Evolutionary conservation across 495 filamentous ascomycete genomes (phyloP), one percentile per base, ranked within the genome.

Genomic region (Bombardia bombarda): DNA sequence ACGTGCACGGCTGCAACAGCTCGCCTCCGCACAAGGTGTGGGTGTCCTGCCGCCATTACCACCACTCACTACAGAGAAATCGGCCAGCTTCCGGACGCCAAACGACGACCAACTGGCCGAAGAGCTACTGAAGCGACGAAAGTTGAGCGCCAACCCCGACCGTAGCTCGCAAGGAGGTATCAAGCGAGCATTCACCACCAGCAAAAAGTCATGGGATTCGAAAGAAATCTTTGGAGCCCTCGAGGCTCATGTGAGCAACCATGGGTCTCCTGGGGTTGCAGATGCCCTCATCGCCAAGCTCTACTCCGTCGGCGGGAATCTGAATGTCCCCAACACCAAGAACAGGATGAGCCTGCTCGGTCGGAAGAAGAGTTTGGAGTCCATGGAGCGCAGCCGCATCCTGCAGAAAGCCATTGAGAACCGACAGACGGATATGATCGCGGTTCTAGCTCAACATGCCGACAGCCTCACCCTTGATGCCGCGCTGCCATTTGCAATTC

Each of bases 141-240:
- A 67, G 6, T 38, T 46, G 17, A 49, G 41, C 28, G 59, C 58
- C 9, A 49, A 44, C 13, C 53, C 55, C 20, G 49, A 61, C 19
- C 56, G 56, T 8, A 38, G 32, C 6, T 56, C 56, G 9, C 65
- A 67, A 40, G 60, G 57, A 16, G 44, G 56, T 10, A 49, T 73
- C 19, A 65, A 61, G 24, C 61, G 67, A 8, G 68, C 64, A 4
- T 72, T 74, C 32, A 61, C 63, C 2, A 62, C 65, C 3, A 66
- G 56, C 47, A 58, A 58, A n/a, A 72, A 70, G 46, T 60, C 67
- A 26, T 71, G 67, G 69, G 70, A 74, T 4, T 53, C 65, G 22
- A 61, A 58, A 31, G 68, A 74, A 41, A 61, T 74, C 14, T 68
- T 69, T 48, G 63, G 65, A 24, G 62, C 60, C 20, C 63, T 74